Conservation (phyloP, 345 rosid species). For the Isatis tinctoria region DNA sequence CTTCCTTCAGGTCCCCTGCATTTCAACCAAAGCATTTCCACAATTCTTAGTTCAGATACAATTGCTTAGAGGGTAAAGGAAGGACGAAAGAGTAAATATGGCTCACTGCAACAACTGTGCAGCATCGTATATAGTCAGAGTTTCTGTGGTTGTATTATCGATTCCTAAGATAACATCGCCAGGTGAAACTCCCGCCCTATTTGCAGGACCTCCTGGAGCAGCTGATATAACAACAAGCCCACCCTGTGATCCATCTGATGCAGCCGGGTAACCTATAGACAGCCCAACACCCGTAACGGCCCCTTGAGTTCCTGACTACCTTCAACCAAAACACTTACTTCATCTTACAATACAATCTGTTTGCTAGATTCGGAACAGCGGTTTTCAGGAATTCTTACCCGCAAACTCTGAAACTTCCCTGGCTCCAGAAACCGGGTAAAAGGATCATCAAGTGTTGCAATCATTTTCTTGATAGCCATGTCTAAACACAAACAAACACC, state of each 20-base stretch:
- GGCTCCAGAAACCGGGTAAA: conserved; percentile 95
- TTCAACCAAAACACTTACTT: conserved; percentile 56
- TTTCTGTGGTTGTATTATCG: conserved; percentile 58
- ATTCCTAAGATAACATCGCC: conserved; percentile 80
- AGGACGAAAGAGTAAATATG: neutral
- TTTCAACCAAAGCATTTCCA: neutral
- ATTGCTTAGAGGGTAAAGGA: neutral
- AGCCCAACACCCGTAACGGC: conserved; percentile 93
- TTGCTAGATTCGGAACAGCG: neutral
- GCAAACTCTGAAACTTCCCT: conserved; percentile 80
- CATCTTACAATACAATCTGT: conserved; percentile 21
- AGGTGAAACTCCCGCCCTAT: conserved; percentile 67
- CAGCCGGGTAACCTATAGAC: conserved; percentile 82
- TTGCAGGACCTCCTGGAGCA: conserved; percentile 90
- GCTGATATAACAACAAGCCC: conserved; percentile 90
- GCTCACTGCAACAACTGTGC: conserved; percentile 88
- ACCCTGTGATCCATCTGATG: conserved; percentile 43
- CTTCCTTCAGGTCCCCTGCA: conserved; percentile 97
- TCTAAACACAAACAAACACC: conserved; percentile 47
- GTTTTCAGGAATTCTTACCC: conserved; percentile 49
- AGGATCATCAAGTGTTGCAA: conserved; percentile 87
- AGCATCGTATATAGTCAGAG: conserved; percentile 84
- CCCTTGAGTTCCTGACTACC: conserved; percentile 98
- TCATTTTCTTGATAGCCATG: conserved; percentile 82
- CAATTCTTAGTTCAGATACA: neutral